These are phyloP conservation scores for Arachnomyces sp. DNA, from an alignment of 2,329 filamentous ascomycete species.

Conservation along the genomic window DNA sequence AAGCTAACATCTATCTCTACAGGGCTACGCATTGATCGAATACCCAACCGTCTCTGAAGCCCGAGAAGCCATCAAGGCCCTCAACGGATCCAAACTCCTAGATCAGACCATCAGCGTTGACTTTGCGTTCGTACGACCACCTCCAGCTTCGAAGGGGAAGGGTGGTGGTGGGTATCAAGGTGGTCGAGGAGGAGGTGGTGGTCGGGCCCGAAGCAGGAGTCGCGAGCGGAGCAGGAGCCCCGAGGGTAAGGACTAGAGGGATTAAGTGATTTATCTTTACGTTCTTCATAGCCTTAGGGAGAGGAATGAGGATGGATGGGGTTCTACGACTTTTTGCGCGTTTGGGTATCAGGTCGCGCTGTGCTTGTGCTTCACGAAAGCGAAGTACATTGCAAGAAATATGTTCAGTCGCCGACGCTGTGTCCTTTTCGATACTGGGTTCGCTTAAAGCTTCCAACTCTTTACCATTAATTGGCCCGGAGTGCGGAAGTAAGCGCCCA, in stretches of 20 bases:
- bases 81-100: conserved; percentile 53
- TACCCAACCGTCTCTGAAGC: conserved; percentile 57
- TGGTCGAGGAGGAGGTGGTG: conserved; percentile 35
- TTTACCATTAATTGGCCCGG: not conserved
- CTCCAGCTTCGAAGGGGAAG: conserved; percentile 42
- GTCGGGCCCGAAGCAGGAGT: conserved; percentile 35
- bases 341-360: not conserved
- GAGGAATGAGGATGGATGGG: not conserved
- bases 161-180: conserved; percentile 20
- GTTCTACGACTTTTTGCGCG: not conserved
- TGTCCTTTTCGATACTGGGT: not conserved
- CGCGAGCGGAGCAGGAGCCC: conserved; percentile 40
- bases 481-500: not conserved
- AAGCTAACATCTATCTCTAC: conserved; percentile 1
- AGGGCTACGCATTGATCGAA: conserved; percentile 61
- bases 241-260: conserved; percentile 27
- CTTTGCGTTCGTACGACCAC: conserved; percentile 57
- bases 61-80: conserved; percentile 53
- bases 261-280: conserved; percentile 15
- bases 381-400: not conserved
- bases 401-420: conserved; percentile 5
- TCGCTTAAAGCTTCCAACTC: not conserved
- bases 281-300: not conserved
- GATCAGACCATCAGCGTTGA: conserved; percentile 59
- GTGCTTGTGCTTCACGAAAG: not conserved